Conservation (phyloP, 1,284 basidiomycete genomes). For the Rhodotorula sp. region DNA sequence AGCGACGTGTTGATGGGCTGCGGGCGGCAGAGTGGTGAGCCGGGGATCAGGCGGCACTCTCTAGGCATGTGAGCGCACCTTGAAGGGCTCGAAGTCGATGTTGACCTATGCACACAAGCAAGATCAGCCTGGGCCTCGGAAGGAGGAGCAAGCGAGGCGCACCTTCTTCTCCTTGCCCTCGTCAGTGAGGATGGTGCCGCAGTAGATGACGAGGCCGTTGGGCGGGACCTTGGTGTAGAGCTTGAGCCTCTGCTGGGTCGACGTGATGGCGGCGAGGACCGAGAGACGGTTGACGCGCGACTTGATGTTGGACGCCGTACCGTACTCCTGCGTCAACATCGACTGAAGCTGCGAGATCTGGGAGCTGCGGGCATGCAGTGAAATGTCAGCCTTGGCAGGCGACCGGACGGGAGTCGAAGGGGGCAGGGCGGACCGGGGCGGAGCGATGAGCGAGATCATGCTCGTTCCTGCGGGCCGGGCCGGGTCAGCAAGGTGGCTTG, state of each 20-base stretch:
- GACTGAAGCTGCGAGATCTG: slow-evolving; percentile 91
- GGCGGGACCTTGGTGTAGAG: slow-evolving; percentile 94
- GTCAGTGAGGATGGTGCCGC: slow-evolving; percentile 93
- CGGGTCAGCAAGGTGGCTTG: background rate
- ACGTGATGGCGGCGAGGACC: slow-evolving; percentile 95
- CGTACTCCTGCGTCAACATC: slow-evolving; percentile 98
- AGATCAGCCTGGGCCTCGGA: background rate
- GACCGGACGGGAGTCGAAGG: background rate
- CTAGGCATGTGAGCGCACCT: slow-evolving; percentile 2
- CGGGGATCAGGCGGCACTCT: slow-evolving; percentile 56
- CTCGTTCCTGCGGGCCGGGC: slow-evolving; percentile 68
- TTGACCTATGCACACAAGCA: slow-evolving; percentile 48
- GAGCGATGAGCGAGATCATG: slow-evolving; percentile 98
- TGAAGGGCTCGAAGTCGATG: slow-evolving; percentile 86
- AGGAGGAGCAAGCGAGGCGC: slow-evolving; percentile 48
- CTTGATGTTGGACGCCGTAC: slow-evolving; percentile 93
- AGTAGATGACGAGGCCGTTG: slow-evolving; percentile 89
- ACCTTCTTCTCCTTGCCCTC: slow-evolving; percentile 97
- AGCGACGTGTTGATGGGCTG: slow-evolving; percentile 97
- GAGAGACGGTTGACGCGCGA: slow-evolving; percentile 98
- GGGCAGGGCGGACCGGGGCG: slow-evolving; percentile 68
- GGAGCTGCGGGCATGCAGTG: slow-evolving; percentile 58
- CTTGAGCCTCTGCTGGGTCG: slow-evolving; percentile 97
- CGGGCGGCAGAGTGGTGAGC: background rate
- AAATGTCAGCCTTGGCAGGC: background rate